Evolutionary conservation across 257 asterid species (phyloP).

Genomic region (Nicotiana tabacum): DNA sequence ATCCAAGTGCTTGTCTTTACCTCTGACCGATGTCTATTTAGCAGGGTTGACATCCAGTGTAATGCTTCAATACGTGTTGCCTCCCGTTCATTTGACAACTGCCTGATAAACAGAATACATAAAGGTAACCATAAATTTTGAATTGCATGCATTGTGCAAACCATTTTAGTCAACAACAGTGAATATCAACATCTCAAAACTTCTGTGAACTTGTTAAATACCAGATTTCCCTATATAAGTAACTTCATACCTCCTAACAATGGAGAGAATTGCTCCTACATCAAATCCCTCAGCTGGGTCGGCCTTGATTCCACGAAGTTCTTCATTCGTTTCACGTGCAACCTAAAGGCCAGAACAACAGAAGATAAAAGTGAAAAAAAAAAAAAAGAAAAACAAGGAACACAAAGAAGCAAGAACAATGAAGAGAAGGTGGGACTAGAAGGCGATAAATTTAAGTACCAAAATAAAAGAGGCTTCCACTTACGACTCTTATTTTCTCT

Average conservation of each 20-base stretch:
- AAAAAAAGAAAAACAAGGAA: background rate
- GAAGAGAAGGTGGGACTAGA: background rate
- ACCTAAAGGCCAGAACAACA: constrained; percentile 40
- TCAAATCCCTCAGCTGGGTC: constrained; percentile 83
- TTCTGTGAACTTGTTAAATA: too few relatives aligned
- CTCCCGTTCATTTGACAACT: constrained; percentile 91
- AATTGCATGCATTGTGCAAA: background rate
- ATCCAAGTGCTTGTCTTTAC: constrained; percentile 25
- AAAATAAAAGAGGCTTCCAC: constrained; percentile 18
- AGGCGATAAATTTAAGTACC: background rate
- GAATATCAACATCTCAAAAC: too few relatives aligned
- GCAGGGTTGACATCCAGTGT: constrained; percentile 83
- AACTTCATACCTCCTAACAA: constrained; percentile 67
- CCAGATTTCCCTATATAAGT: background rate
- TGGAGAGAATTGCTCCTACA: constrained; percentile 81
- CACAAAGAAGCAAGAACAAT: background rate
- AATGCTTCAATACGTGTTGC: constrained; percentile 98
- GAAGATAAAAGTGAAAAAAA: background rate
- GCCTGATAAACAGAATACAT: constrained; percentile 41
- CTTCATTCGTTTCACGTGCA: constrained; percentile 97
- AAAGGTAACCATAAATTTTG: background rate
- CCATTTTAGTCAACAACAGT: too few relatives aligned
- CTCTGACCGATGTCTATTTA: constrained; percentile 71
- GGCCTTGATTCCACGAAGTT: constrained; percentile 80
- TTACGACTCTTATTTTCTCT: constrained; percentile 95